phyloP scores from a whole-genome alignment of 2,329 filamentous ascomycete species.

The Penicillium sp. region DNA sequence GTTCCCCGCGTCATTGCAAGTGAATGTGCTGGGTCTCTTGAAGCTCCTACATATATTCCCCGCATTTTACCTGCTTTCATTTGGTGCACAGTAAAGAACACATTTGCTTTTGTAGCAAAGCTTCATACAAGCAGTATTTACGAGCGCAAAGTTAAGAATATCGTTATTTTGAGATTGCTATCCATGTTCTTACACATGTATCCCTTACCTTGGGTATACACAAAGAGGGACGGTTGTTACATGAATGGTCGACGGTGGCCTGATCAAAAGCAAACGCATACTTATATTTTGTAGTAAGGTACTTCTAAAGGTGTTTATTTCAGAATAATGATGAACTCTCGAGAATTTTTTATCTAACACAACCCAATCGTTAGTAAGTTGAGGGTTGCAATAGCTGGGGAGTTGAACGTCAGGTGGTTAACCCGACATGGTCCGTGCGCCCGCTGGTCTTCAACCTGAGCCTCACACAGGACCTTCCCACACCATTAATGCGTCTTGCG shows the following conservation, averaged over 20 bases:
- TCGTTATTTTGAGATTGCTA: background rate
- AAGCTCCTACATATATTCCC: background rate
- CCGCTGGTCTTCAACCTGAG: conserved; percentile 21
- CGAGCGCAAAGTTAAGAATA: too few species aligned
- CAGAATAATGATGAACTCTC: too few species aligned
- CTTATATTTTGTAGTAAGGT: background rate
- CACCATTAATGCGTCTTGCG: conserved; percentile 23
- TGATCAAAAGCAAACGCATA: background rate
- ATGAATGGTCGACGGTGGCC: too few species aligned
- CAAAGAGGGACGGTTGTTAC: too few species aligned
- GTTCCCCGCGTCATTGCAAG: background rate
- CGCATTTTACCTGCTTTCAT: background rate
- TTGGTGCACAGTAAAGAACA: background rate
- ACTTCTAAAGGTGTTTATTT: background rate
- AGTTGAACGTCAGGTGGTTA: conserved; percentile 6
- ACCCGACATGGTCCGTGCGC: conserved; percentile 25
- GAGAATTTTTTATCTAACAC: too few species aligned
- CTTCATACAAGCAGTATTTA: background rate
- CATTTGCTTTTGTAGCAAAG: background rate
- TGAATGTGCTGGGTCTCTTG: background rate
- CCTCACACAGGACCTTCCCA: conserved; percentile 30
- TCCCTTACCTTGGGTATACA: too few species aligned
- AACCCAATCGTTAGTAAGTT: too few species aligned
- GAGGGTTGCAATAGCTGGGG: background rate
- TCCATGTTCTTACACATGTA: background rate